Percentiles rank a stretch among this genome's conserved stretches.
These are phyloP conservation scores for Diversispora epigaea DNA, from an alignment of 192 early-diverging fungal species.

Conservation along the genomic window DNA sequence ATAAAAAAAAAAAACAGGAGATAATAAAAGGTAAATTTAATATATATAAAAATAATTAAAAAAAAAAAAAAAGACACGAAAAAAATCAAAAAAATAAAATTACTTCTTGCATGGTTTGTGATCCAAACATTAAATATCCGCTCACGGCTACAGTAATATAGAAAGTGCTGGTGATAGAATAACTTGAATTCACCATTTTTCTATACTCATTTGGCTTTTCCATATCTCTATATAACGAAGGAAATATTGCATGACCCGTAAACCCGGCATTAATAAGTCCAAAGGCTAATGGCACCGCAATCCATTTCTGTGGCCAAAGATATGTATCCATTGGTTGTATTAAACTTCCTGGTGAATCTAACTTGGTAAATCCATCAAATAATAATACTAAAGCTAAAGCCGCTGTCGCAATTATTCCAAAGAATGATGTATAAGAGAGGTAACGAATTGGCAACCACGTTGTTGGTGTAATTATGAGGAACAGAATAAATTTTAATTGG, in stretches of 20 bases:
- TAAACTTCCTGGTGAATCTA: slow-evolving; percentile 56
- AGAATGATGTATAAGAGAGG: slow-evolving; percentile 53
- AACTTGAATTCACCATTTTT: slow-evolving; percentile 56
- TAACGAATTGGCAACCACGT: slow-evolving; percentile 50
- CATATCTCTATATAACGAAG: slow-evolving; percentile 69
- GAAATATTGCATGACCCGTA: slow-evolving; percentile 68
- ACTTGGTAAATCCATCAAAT: slow-evolving; percentile 56
- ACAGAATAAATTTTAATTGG: slow-evolving; percentile 49
- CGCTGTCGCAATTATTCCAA: slow-evolving; percentile 59
- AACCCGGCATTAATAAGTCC: slow-evolving; percentile 61
- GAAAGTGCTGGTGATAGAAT: slow-evolving; percentile 47
- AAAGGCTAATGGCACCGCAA: slow-evolving; percentile 50
- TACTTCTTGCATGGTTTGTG: slow-evolving; percentile 56
- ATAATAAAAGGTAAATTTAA: background rate
- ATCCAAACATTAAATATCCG: slow-evolving; percentile 76
- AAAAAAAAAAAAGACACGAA: background rate
- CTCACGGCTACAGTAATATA: slow-evolving; percentile 54
- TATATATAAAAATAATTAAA: background rate
- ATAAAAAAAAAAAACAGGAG: too few species aligned
- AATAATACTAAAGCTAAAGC: slow-evolving; percentile 58
- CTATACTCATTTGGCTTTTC: slow-evolving; percentile 50
- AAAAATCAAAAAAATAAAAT: slow-evolving; percentile 6
- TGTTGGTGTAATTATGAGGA: slow-evolving; percentile 51
- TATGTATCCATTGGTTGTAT: slow-evolving; percentile 50
- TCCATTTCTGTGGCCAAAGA: slow-evolving; percentile 49